phyloP scores from a whole-genome alignment of 371 early-diverging fungal genomes.

The Rhizomucor pusillus region DNA sequence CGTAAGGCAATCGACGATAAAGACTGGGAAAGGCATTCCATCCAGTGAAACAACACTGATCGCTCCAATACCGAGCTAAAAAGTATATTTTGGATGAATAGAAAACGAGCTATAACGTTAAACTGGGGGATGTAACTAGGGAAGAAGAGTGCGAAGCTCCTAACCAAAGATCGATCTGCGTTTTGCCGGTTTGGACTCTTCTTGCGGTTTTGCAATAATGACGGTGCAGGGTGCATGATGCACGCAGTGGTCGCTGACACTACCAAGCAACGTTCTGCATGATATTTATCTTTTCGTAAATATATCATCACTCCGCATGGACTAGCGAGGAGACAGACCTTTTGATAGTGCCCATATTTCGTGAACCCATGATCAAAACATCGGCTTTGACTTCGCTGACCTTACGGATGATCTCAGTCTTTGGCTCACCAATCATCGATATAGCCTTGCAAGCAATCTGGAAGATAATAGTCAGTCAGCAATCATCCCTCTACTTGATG shows the following conservation, averaged over 20 bases:
- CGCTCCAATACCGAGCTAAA: conserved; percentile 33
- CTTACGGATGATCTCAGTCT: conserved; percentile 54
- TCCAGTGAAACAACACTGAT: no score
- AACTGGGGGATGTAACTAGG: conserved; percentile 1
- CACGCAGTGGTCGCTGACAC: conserved; percentile 54
- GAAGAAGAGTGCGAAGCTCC: conserved; percentile 20
- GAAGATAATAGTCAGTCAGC: neutral
- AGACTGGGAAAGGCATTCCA: no score
- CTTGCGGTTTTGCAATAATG: conserved; percentile 37
- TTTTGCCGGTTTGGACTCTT: neutral
- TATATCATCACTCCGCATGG: neutral
- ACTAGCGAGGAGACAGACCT: conserved; percentile 19
- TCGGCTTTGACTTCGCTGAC: conserved; percentile 52
- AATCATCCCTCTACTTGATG: neutral
- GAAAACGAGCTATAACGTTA: neutral
- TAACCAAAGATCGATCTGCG: conserved; percentile 11
- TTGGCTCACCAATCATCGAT: conserved; percentile 59
- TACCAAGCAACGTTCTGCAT: conserved; percentile 48
- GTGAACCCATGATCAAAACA: conserved; percentile 56
- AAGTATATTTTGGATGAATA: conserved; percentile 8
- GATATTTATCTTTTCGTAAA: neutral
- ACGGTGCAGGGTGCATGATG: conserved; percentile 50
- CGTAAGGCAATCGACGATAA: no score
- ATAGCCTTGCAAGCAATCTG: conserved; percentile 59
- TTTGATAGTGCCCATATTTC: conserved; percentile 53